These are phyloP conservation scores for Ganoderma lingzhi DNA, from an alignment of 1,284 basidiomycete genomes.

Conservation along the genomic window DNA sequence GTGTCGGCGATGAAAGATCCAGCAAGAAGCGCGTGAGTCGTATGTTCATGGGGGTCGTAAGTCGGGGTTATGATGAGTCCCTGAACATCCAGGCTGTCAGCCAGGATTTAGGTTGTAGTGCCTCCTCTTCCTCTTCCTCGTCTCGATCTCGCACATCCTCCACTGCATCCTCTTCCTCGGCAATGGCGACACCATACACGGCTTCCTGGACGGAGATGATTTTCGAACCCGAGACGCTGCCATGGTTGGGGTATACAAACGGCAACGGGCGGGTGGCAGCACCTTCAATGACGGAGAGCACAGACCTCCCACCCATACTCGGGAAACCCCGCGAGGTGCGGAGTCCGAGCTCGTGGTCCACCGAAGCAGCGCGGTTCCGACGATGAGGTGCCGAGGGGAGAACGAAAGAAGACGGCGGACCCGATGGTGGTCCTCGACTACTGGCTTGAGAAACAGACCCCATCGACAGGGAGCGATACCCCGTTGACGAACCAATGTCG, in stretches of 20 bases:
- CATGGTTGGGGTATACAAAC: slow-evolving; percentile 12
- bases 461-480: neutral
- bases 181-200: slow-evolving; percentile 69
- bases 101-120: slow-evolving; percentile 59
- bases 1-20: slow-evolving; percentile 13
- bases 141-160: slow-evolving; percentile 59
- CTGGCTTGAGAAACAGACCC: slow-evolving; percentile 29
- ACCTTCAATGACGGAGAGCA: slow-evolving; percentile 46
- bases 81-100: slow-evolving; percentile 70
- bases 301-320: slow-evolving; percentile 46
- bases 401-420: slow-evolving; percentile 39
- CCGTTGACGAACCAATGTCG: slow-evolving; percentile 27
- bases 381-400: slow-evolving; percentile 46
- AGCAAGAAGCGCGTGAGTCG: slow-evolving; percentile 15
- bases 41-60: slow-evolving; percentile 26
- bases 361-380: slow-evolving; percentile 39
- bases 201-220: slow-evolving; percentile 60
- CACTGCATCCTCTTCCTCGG: slow-evolving; percentile 68
- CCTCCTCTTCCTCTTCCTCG: slow-evolving; percentile 57
- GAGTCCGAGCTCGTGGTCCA: slow-evolving; percentile 47
- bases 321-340: slow-evolving; percentile 43
- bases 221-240: slow-evolving; percentile 22
- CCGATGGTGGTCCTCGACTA: slow-evolving; percentile 30
- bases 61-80: slow-evolving; percentile 33
- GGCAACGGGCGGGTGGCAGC: slow-evolving; percentile 33